Conservation (phyloP, 2,329 filamentous ascomycete species). For the Emmonsia crescens region DNA sequence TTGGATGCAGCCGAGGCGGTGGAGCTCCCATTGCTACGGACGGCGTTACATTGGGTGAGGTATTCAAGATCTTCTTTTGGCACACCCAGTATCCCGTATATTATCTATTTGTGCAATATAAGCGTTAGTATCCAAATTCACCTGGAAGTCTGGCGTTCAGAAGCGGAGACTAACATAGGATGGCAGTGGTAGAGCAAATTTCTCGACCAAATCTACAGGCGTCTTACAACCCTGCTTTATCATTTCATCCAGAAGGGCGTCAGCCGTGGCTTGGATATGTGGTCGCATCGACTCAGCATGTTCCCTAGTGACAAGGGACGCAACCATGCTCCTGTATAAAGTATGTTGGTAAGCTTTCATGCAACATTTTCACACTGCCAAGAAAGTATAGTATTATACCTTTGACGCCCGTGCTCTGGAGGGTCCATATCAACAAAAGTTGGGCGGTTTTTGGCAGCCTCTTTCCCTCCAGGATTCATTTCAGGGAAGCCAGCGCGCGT, state of each 20-base stretch:
- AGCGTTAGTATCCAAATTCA: not conserved
- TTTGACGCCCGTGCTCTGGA: slow-evolving; percentile 38
- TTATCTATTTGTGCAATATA: slow-evolving; percentile 26
- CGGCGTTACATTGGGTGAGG: slow-evolving; percentile 38
- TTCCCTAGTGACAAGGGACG: slow-evolving; percentile 32
- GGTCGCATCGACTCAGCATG: slow-evolving; percentile 34
- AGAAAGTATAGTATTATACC: slow-evolving; percentile 19
- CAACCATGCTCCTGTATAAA: slow-evolving; percentile 33
- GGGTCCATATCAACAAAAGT: slow-evolving; percentile 45
- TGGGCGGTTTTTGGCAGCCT: slow-evolving; percentile 39
- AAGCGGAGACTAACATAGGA: slow-evolving; percentile 30
- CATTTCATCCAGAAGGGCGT: slow-evolving; percentile 34
- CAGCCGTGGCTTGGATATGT: slow-evolving; percentile 38
- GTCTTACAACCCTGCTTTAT: slow-evolving; percentile 26
- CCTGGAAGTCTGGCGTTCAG: not conserved
- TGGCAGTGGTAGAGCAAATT: slow-evolving; percentile 39
- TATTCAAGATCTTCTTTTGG: slow-evolving; percentile 39
- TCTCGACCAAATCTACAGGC: slow-evolving; percentile 38
- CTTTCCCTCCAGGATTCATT: slow-evolving; percentile 37
- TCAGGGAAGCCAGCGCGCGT: slow-evolving; percentile 39
- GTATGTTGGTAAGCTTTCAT: not conserved
- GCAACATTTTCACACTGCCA: not conserved
- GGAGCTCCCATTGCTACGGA: slow-evolving; percentile 38
- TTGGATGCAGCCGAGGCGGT: slow-evolving; percentile 38
- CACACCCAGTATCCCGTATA: slow-evolving; percentile 42